phyloP scores from a whole-genome alignment of 164 flowering plant genomes.

The Vitis amurensis region DNA sequence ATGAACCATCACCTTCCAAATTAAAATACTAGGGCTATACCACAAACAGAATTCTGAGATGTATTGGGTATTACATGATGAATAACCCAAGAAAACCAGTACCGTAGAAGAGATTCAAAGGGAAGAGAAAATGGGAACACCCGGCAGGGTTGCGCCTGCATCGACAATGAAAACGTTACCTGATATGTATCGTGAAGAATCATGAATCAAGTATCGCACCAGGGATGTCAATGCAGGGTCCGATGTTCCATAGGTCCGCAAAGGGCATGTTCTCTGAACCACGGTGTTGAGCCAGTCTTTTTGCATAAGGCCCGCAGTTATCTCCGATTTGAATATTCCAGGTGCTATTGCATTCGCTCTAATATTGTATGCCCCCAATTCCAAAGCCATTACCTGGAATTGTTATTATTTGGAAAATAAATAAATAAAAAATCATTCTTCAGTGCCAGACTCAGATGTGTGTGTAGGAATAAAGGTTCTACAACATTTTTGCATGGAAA shows the following conservation, averaged over 20 bases:
- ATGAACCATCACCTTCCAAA: too few species aligned
- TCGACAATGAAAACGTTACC: constrained; percentile 45
- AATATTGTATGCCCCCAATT: constrained; percentile 36
- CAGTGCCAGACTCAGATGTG: too few species aligned
- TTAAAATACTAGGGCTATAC: too few species aligned
- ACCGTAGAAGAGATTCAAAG: constrained; percentile 18
- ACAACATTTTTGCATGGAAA: too few species aligned
- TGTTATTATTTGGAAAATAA: neutral
- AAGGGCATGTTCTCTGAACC: constrained; percentile 28
- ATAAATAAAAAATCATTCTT: neutral
- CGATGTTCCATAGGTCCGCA: constrained; percentile 25
- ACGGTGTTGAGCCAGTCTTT: constrained; percentile 37
- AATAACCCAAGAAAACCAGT: too few species aligned
- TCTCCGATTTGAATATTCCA: constrained; percentile 45
- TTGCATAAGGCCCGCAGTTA: constrained; percentile 35
- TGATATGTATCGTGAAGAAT: constrained; percentile 37
- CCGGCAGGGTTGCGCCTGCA: constrained; percentile 36
- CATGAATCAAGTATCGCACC: constrained; percentile 42
- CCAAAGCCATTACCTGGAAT: constrained; percentile 34
- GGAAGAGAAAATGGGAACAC: constrained; percentile 40
- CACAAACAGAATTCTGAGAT: too few species aligned
- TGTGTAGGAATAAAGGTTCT: too few species aligned
- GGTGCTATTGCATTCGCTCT: constrained; percentile 41
- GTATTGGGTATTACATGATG: too few species aligned
- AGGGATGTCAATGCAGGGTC: constrained; percentile 45